Evolutionary conservation across 129 eudicot genomes (phyloP).

Genomic region (Rutidosis leptorrhynchoides): DNA sequence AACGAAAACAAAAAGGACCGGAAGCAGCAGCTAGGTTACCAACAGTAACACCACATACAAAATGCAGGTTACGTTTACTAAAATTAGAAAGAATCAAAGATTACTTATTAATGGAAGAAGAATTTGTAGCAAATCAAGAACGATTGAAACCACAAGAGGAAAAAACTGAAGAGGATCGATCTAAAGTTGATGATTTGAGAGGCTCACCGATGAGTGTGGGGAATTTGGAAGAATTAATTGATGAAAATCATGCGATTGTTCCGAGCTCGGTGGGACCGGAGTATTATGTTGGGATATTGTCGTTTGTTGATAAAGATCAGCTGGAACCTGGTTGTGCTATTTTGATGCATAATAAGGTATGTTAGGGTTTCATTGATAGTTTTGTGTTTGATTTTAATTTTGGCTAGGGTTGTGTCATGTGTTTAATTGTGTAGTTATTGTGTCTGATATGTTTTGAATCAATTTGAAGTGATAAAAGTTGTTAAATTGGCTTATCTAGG

Average conservation of each 20-base stretch:
- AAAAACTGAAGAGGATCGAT: conserved; percentile 88
- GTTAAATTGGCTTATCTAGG: too few species aligned
- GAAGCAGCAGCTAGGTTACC: conserved; percentile 92
- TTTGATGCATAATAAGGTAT: conserved; percentile 94
- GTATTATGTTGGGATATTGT: conserved; percentile 87
- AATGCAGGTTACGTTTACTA: conserved; percentile 67
- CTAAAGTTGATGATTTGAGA: conserved; percentile 84
- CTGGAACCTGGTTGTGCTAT: conserved; percentile 94
- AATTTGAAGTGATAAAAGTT: too few species aligned
- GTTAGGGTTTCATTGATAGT: conserved; percentile 14
- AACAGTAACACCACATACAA: conserved; percentile 73
- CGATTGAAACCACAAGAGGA: conserved; percentile 90
- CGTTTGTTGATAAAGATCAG: conserved; percentile 94
- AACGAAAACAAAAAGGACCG: conserved; percentile 82
- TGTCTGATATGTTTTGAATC: too few species aligned
- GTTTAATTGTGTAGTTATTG: background rate
- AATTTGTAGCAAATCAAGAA: conserved; percentile 90
- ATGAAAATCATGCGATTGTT: conserved; percentile 95
- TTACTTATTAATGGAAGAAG: conserved; percentile 88
- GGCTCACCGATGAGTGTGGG: conserved; percentile 99
- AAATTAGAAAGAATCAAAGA: conserved; percentile 88
- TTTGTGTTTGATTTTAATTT: background rate
- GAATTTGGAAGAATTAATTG: conserved; percentile 86
- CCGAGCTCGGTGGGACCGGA: conserved; percentile 95
- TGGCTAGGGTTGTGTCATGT: background rate